A percentile compares a stretch with the other conserved stretches of the same genome.
Conservation (phyloP, 2,329 filamentous ascomycete genomes). For the Coniosporium tulheliwenetii region DNA sequence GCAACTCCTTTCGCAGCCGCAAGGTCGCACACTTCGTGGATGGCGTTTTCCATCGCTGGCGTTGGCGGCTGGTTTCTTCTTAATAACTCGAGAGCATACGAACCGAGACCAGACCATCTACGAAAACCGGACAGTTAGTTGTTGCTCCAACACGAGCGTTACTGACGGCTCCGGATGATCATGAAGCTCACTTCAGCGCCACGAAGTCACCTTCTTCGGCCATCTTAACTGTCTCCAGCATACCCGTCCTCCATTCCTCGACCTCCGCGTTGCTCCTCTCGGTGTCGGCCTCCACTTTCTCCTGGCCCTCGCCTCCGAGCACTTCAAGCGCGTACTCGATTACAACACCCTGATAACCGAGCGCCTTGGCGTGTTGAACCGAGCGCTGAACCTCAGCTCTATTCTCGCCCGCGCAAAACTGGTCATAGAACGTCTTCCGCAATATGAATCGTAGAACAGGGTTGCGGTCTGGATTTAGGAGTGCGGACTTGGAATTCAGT, state of each 20-base stretch:
- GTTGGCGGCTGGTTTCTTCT: conserved; percentile 46
- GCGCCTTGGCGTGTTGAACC: conserved; percentile 47
- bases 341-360: conserved; percentile 74
- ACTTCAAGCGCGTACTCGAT: conserved; percentile 74
- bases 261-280: conserved; percentile 38
- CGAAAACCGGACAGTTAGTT: background rate
- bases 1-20: conserved; percentile 54
- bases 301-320: conserved; percentile 33
- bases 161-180: too few relatives aligned
- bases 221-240: conserved; percentile 52
- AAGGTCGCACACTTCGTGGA: conserved; percentile 59
- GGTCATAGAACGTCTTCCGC: conserved; percentile 73
- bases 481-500: conserved; percentile 48
- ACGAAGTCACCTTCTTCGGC: conserved; percentile 36
- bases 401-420: conserved; percentile 79
- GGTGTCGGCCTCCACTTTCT: background rate
- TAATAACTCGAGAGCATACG: conserved; percentile 52
- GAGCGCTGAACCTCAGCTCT: conserved; percentile 50
- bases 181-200: conserved; percentile 33
- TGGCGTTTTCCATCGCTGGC: conserved; percentile 48
- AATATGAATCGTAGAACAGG: conserved; percentile 52
- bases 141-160: background rate
- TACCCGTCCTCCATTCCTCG: conserved; percentile 56
- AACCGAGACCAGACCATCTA: conserved; percentile 69
- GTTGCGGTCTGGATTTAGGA: conserved; percentile 64